phyloP scores from a whole-genome alignment of 2,329 filamentous ascomycete genomes.

The Talaromyces rugulosus region DNA sequence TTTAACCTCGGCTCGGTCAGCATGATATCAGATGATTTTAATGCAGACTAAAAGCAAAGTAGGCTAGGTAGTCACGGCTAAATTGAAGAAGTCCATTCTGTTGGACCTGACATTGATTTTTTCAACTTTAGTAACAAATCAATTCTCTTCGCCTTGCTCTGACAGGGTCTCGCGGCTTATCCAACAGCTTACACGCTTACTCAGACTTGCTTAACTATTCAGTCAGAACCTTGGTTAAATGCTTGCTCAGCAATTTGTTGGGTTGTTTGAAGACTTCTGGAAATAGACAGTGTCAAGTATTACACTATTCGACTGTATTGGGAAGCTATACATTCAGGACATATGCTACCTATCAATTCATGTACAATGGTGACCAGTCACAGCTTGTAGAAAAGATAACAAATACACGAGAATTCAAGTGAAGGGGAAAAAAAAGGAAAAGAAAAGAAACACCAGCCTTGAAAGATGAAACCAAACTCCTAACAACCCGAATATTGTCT shows the following conservation, averaged over 20 bases:
- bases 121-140: too few relatives aligned
- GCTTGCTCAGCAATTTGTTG: not conserved
- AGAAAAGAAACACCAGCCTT: not conserved
- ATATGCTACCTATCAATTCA: conserved; percentile 3
- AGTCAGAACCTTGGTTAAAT: not conserved
- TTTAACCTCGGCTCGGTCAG: not conserved
- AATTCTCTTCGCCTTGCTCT: too few relatives aligned
- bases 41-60: not conserved
- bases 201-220: too few relatives aligned
- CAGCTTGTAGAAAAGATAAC: conserved; percentile 1
- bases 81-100: too few relatives aligned
- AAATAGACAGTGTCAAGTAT: not conserved
- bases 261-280: not conserved
- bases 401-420: conserved; percentile 2
- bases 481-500: not conserved
- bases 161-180: too few relatives aligned
- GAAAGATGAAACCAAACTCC: not conserved
- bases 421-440: not conserved
- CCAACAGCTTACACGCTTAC: too few relatives aligned
- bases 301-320: not conserved
- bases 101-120: too few relatives aligned
- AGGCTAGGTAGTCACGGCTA: too few relatives aligned
- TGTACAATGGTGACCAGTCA: conserved; percentile 9
- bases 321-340: not conserved
- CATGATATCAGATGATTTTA: not conserved